These are phyloP conservation scores for Escallonia herrerae DNA, from an alignment of 129 eudicot species.

Conservation along the genomic window DNA sequence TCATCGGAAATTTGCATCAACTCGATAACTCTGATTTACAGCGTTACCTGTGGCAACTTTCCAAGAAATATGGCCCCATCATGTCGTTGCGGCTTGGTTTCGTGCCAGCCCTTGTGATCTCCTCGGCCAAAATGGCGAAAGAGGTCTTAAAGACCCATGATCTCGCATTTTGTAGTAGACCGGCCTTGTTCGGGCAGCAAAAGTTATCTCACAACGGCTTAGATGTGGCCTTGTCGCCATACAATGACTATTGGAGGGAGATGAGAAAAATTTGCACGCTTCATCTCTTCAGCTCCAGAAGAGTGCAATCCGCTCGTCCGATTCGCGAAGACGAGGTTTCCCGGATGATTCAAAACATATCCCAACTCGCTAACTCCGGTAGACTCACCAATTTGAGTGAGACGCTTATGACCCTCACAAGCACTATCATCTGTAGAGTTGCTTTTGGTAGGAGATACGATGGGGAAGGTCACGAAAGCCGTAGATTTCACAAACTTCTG, in stretches of 20 bases:
- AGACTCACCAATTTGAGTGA: constrained; percentile 14
- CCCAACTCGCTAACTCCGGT: neutral
- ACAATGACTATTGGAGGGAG: neutral
- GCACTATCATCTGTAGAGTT: constrained; percentile 9
- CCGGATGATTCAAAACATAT: neutral
- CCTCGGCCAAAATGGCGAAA: neutral
- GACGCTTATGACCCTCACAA: constrained; percentile 4
- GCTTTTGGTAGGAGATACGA: constrained; percentile 21
- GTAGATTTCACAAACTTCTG: constrained; percentile 15
- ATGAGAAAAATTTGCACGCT: neutral
- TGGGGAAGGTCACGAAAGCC: constrained; percentile 6
- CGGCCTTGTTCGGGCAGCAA: neutral
- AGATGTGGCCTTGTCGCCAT: neutral
- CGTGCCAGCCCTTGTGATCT: neutral
- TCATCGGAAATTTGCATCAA: constrained; percentile 8
- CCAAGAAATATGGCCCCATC: neutral
- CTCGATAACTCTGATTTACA: neutral
- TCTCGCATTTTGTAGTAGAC: neutral
- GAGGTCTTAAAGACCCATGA: neutral
- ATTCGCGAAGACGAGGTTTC: neutral
- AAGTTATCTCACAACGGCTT: constrained; percentile 1
- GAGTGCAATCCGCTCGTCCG: neutral
- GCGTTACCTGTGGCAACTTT: neutral
- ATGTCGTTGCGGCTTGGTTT: neutral
- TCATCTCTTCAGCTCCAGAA: neutral